phyloP scores from a whole-genome alignment of 2,329 filamentous ascomycete genomes.

The Colletotrichum agaves region DNA sequence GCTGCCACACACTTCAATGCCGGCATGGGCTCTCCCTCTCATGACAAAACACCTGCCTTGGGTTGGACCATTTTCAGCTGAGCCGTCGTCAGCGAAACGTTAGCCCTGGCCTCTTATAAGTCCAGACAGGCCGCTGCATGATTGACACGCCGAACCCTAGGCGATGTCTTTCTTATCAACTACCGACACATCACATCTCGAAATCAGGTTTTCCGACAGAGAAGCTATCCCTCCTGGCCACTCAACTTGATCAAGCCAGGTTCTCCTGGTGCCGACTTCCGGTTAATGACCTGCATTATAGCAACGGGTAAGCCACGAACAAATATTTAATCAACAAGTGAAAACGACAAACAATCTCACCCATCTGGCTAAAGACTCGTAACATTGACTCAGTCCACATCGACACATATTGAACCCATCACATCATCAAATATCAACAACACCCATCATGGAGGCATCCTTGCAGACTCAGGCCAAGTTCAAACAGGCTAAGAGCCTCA shows the following conservation, averaged over 20 bases:
- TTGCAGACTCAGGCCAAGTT: conserved; percentile 32
- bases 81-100: conserved; percentile 16
- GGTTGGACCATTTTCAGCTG: background rate
- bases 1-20: conserved; percentile 31
- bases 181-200: background rate
- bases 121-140: background rate
- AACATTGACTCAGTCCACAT: background rate
- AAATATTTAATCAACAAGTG: background rate
- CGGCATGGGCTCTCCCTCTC: conserved; percentile 12
- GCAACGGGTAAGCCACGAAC: background rate
- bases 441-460: conserved; percentile 14
- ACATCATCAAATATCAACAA: background rate
- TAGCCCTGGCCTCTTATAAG: conserved; percentile 2
- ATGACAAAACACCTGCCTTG: background rate
- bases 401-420: background rate
- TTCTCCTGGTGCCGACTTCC: conserved; percentile 16
- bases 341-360: background rate
- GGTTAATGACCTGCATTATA: background rate
- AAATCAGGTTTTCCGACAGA: conserved; percentile 2
- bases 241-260: conserved; percentile 1
- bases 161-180: background rate
- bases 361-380: background rate
- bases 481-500: conserved; percentile 26
- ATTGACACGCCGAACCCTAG: background rate
- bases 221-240: background rate